Evolutionary conservation across 2,329 filamentous ascomycete genomes (phyloP).

Genomic region (Dichotomopilus funicola): DNA sequence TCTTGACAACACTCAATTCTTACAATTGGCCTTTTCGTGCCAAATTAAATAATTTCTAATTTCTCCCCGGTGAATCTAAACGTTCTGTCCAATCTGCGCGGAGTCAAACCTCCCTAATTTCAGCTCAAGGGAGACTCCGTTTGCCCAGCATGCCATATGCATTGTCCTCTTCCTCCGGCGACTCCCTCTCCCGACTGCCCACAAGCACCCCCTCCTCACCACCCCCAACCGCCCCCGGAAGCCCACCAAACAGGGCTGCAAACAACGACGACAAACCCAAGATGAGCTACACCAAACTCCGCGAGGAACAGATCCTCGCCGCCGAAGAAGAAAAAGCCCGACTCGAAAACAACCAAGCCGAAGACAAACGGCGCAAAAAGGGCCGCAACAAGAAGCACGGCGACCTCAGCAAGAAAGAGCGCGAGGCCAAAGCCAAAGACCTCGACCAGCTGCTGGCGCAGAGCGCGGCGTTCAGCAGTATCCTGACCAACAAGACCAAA

Average conservation of each 20-base stretch:
- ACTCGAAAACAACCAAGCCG: slow-evolving; percentile 42
- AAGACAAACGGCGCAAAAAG: slow-evolving; percentile 39
- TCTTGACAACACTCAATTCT: background rate
- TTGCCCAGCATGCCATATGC: slow-evolving; percentile 2
- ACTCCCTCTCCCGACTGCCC: slow-evolving; percentile 21
- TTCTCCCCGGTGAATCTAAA: background rate
- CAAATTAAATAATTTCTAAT: background rate
- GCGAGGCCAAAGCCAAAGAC: slow-evolving; percentile 52
- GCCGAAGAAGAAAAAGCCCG: slow-evolving; percentile 42
- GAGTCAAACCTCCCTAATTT: background rate
- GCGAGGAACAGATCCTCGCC: slow-evolving; percentile 26
- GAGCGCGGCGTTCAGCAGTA: slow-evolving; percentile 55
- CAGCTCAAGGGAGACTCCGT: background rate
- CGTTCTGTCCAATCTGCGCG: background rate
- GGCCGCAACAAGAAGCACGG: slow-evolving; percentile 38
- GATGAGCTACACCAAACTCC: slow-evolving; percentile 22
- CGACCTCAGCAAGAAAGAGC: slow-evolving; percentile 44
- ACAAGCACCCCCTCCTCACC: slow-evolving; percentile 36
- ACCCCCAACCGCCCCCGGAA: slow-evolving; percentile 21
- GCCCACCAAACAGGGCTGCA: slow-evolving; percentile 8
- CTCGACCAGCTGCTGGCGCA: slow-evolving; percentile 54
- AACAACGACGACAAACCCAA: slow-evolving; percentile 13
- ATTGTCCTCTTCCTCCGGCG: slow-evolving; percentile 8
- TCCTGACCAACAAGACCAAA: slow-evolving; percentile 57
- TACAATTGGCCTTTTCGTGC: background rate